Evolutionary conservation across 163 green algal species (phyloP), one percentile per base, ranked within the genome.

Genomic region (Volvox carteri): DNA sequence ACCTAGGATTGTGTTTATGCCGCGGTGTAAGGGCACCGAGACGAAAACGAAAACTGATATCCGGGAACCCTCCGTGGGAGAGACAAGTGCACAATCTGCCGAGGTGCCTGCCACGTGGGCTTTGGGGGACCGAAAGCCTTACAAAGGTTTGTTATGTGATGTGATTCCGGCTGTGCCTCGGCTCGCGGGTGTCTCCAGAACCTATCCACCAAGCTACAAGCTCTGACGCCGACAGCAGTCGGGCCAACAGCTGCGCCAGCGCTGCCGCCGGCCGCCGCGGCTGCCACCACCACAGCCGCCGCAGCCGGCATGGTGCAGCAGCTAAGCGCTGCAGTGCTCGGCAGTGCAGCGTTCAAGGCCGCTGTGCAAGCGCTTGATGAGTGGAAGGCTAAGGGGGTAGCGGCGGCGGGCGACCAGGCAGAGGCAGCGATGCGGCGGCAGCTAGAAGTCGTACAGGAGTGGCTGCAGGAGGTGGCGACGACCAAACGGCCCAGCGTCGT

Each of bases 381-480:
- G 50, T 88, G 83, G 83, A 68, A 54, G 68, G 67, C 68, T 9
- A 37, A 33, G 50, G 44, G 44, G 19, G 30, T 80, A 23, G 83
- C 83, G 50, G 83, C 50, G 50, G 68, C 67, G 67, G 83, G 50
- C 25, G 68, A 81, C 33, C 83, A 73, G 68, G 68, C 68, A 18
- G 83, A 88, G 35, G 83, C 37, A 2, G 83, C 50, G 0, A 35
- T 73, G 28, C 67, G 68, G 16, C 68, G 83, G 48, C 83, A 88
- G 68, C n/a, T 60, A 25, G 83, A 88, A 1, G 0, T 88, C 25
- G n/a, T 88, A 30, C 83, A 58, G 16, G 37, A 25, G 18, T 88
- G 83, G 83, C 83, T 88, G 35, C 83, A 87, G 62, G 80, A 86
- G 7, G 39, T 86, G 5, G 44, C 78, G 6, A 56, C 77, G 7